Conservation (phyloP, 2,329 filamentous ascomycete genomes). For the Trichoderma afroharzianum region DNA sequence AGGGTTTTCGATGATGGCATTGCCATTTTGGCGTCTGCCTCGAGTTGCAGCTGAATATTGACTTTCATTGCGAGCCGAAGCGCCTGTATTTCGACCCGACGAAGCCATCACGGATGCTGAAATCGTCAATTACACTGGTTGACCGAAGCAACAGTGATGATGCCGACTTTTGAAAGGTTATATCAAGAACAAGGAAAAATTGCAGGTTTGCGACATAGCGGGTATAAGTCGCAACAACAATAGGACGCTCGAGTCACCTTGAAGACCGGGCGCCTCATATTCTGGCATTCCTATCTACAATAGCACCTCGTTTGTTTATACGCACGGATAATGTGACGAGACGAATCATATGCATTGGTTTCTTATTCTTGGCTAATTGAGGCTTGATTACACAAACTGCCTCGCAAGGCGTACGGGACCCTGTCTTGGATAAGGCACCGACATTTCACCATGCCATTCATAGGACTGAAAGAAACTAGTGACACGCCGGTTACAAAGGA, state of each 20-base stretch:
- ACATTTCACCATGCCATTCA: background rate
- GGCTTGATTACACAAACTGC: background rate
- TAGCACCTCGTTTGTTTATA: background rate
- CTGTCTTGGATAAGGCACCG: background rate
- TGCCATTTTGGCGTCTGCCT: slow-evolving; percentile 31
- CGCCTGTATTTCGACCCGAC: background rate
- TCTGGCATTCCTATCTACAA: background rate
- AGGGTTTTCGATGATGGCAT: slow-evolving; percentile 37
- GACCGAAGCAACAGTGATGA: background rate
- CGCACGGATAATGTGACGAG: background rate
- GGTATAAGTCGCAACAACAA: background rate
- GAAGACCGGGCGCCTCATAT: slow-evolving; percentile 2
- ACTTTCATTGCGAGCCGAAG: slow-evolving; percentile 15
- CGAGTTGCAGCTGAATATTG: slow-evolving; percentile 24
- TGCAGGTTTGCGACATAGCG: background rate
- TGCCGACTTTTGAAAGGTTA: background rate
- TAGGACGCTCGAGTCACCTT: slow-evolving; percentile 8
- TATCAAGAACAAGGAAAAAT: background rate
- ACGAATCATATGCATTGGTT: background rate
- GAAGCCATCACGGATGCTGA: slow-evolving; percentile 11
- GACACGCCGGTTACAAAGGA: background rate
- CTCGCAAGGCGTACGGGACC: background rate
- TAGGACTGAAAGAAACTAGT: background rate
- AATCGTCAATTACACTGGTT: background rate
- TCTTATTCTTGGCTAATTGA: background rate